Evolutionary conservation across 352 stramenopile genomes (phyloP), one percentile per base, ranked within the genome.

Genomic region (Pythium coloratum): DNA sequence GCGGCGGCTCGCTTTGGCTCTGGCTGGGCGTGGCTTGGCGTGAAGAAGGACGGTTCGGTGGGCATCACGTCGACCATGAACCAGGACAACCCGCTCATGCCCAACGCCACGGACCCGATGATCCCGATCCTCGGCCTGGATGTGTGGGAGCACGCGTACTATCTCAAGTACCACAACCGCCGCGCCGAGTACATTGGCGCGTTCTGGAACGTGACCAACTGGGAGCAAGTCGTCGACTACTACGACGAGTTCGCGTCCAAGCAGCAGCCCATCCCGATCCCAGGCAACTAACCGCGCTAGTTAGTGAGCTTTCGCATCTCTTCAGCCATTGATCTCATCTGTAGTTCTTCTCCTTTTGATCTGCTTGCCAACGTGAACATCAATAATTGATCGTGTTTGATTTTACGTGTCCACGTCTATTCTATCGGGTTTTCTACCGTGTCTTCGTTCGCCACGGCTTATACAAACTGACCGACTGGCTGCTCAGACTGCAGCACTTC

Each of bases 51-150:
- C 50, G 80, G 86, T 59, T 86, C 89, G 57, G 75, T 98, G n/a
- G 83, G 89, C 58, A 87, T 98, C 66, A 86, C 91, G 26, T 81
- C 81, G 30, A 97, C 91, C 24, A 77, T 88, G 55, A 98, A 98
- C 78, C 93, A 98, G n/a, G 66, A 72, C 44, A 72, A 72, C 55
- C 66, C 66, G 53, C 66, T 72, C n/a, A 72, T 72, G 66, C 66
- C 66, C 28, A 69, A 72, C n/a, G 66, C 60, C 24, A 16, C 34
- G 13, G 59, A 65, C 12, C 59, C 50, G 18, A 73, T 81, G 69
- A 69, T 88, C 72, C 86, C 86, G 40, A 92, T 97, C 65, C 71
- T 97, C 33, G 84, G 79, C 10, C 72, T 97, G 18, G 88, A 97
- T 75, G 66, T 71, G 33, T 86, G 78, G 76, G 64, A 81, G 55